Evolutionary conservation across 2,329 filamentous ascomycete species (phyloP).

Genomic region (Sarocladium oryzae): DNA sequence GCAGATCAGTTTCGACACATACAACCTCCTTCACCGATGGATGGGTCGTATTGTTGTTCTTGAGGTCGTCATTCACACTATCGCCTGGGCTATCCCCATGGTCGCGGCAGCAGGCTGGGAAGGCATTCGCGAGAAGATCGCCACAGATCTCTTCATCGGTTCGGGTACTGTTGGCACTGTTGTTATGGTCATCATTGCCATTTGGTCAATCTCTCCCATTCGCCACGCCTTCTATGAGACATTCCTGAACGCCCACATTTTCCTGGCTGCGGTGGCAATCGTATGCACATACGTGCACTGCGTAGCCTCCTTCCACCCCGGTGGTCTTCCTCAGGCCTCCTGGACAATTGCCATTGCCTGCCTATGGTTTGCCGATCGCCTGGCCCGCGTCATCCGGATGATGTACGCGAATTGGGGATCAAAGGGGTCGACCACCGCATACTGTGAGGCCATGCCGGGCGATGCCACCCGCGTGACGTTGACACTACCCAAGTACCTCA

Average conservation of each 20-base stretch:
- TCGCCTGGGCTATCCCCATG: slow-evolving; percentile 69
- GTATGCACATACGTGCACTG: slow-evolving; percentile 75
- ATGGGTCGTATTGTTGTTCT: slow-evolving; percentile 67
- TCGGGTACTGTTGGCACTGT: slow-evolving; percentile 57
- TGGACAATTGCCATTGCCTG: slow-evolving; percentile 69
- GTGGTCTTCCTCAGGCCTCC: slow-evolving; percentile 62
- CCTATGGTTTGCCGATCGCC: slow-evolving; percentile 72
- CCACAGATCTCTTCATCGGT: slow-evolving; percentile 55
- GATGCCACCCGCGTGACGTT: slow-evolving; percentile 66
- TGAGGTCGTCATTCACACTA: slow-evolving; percentile 61
- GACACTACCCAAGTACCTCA: slow-evolving; percentile 59
- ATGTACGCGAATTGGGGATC: slow-evolving; percentile 60
- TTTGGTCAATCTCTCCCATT: slow-evolving; percentile 70
- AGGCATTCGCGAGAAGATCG: slow-evolving; percentile 48
- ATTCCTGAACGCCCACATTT: slow-evolving; percentile 81
- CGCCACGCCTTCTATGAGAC: slow-evolving; percentile 97
- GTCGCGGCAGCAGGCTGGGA: slow-evolving; percentile 57
- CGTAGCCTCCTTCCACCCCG: slow-evolving; percentile 54
- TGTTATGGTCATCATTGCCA: slow-evolving; percentile 57
- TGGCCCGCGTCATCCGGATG: slow-evolving; percentile 55
- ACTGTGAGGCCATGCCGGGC: slow-evolving; percentile 61
- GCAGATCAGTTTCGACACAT: slow-evolving; percentile 90
- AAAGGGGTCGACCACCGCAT: slow-evolving; percentile 55
- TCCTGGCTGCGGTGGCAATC: slow-evolving; percentile 62
- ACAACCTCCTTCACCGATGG: slow-evolving; percentile 72